These are phyloP conservation scores for Candida quercuum DNA, from an alignment of 805 yeast genomes.

Conservation along the genomic window DNA sequence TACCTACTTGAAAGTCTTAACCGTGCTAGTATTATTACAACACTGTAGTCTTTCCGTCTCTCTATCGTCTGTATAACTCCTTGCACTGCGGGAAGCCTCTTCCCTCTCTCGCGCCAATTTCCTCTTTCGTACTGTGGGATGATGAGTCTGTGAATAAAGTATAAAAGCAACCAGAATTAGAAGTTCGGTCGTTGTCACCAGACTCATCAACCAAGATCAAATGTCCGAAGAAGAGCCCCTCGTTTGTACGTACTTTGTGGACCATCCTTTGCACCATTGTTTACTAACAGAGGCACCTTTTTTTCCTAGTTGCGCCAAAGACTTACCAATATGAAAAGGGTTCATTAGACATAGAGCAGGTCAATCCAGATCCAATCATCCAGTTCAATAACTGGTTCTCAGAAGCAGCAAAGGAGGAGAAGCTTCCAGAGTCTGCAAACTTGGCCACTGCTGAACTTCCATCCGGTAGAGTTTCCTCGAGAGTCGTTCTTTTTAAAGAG, in stretches of 20 bases:
- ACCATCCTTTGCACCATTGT: not conserved
- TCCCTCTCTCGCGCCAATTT: not conserved
- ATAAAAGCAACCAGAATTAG: too few relatives aligned
- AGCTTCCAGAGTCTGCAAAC: conserved; percentile 77
- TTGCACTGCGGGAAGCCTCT: too few relatives aligned
- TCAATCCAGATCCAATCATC: conserved; percentile 55
- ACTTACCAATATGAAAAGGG: conserved; percentile 82
- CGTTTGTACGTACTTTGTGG: conserved; percentile 15
- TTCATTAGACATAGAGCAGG: conserved; percentile 47
- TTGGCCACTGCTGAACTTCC: conserved; percentile 89
- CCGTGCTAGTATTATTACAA: too few relatives aligned
- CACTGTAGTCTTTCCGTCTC: too few relatives aligned
- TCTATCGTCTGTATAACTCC: too few relatives aligned
- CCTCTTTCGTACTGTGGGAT: not conserved
- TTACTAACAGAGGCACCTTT: not conserved
- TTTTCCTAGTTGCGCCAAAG: conserved; percentile 58
- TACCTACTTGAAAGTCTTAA: too few relatives aligned
- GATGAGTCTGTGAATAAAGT: too few relatives aligned
- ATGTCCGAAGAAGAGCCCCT: conserved; percentile 15
- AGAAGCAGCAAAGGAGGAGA: conserved; percentile 59
- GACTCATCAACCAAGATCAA: too few relatives aligned
- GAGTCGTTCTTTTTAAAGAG: conserved; percentile 85
- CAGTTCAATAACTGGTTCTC: conserved; percentile 86
- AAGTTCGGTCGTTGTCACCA: too few relatives aligned
- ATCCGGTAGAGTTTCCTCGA: conserved; percentile 81